Evolutionary conservation across 345 rosid species (phyloP).

Genomic region (Anacardium occidentale): DNA sequence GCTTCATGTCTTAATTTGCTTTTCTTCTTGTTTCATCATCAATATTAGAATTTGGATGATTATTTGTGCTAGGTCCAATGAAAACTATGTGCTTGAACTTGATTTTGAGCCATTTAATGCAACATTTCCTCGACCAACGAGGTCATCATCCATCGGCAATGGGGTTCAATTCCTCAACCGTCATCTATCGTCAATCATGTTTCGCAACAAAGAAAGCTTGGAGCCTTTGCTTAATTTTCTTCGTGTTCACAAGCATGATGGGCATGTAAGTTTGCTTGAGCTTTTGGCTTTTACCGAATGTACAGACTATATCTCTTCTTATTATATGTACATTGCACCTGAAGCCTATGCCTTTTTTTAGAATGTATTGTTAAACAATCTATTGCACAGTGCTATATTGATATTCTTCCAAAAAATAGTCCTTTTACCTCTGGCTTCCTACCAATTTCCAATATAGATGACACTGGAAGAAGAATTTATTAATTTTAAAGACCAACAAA

Average conservation of each 20-base stretch:
- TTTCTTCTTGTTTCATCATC: not conserved
- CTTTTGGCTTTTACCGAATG: not conserved
- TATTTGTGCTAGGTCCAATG: constrained; percentile 21
- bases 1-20: not conserved
- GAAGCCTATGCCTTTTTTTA: not conserved
- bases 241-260: constrained; percentile 32
- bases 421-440: not conserved
- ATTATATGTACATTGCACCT: not conserved
- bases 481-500: not conserved
- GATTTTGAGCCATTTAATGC: constrained; percentile 41
- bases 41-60: not conserved
- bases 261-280: constrained; percentile 21
- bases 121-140: constrained; percentile 31
- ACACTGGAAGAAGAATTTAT: not conserved
- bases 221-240: constrained; percentile 41
- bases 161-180: constrained; percentile 41
- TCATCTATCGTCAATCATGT: constrained; percentile 32
- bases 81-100: constrained; percentile 32
- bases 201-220: constrained; percentile 35
- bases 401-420: not conserved
- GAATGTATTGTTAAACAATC: not conserved
- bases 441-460: not conserved
- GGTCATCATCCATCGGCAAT: constrained; percentile 40
- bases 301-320: not conserved
- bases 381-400: not conserved